Evolutionary conservation across 2,329 filamentous ascomycete genomes (phyloP), one percentile per base, ranked within the genome.

Genomic region (Aspergillus latus): DNA sequence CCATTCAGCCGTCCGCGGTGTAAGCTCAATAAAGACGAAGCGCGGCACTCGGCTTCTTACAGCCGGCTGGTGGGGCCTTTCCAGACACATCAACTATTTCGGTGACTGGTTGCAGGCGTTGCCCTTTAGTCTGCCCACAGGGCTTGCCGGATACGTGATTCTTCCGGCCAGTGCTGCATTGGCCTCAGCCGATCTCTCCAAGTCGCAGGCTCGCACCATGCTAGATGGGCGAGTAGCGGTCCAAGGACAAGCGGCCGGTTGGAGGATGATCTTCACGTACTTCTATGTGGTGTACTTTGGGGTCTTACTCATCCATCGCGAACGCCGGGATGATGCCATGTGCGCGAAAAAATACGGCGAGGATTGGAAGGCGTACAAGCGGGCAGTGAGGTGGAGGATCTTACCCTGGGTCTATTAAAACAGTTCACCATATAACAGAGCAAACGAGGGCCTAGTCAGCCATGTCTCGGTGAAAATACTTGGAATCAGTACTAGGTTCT

Each of bases 211-310:
- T 21, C 32, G 3, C 21, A 30, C 26, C 6, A 85, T 29, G 89
- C 89, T 37, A 82, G 82, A 63, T 49, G 58, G 61, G 15, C 58
- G 60, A 2, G 46, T 52, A 21, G 62, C 52, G 0, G 29, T 61
- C 1, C 56, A 56, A 16, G 60, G 56, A 5, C 36, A 37, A 15
- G 54, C 60, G 5, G 10, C 28, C 64, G 91, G 90, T 10, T 95
- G 88, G 83, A 91, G 88, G 36, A 89, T 91, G 73, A 77, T 91
- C 49, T 84, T 96, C 62, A 96, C 91, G 0, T 96, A 96, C 78
- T 96, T 96, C 71, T 96, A 94, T 75, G 81, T 96, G 60, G 67
- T 94, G 5, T 97, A 96, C 78, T 96, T 96, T 78, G 91, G 85
- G 5, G 77, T 95, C 11, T 76, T 97, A 59, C 80, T 96, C 4